Evolutionary conservation across 179 eudicot species (phyloP), one percentile per base, ranked within the genome.

Genomic region (Vitellaria paradoxa): DNA sequence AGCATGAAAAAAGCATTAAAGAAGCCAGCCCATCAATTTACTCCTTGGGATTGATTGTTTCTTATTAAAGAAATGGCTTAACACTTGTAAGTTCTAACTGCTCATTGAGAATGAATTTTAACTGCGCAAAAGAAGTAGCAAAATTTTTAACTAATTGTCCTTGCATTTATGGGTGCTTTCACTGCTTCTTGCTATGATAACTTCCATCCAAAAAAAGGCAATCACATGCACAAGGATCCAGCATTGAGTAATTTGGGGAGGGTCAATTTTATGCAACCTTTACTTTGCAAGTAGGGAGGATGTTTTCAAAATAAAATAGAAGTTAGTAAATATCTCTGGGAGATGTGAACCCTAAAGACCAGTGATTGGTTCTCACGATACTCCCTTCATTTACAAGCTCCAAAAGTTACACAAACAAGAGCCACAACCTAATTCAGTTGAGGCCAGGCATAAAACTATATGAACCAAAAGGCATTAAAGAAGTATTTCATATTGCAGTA

Each of bases 401-500:
- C 56, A 26, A 55, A 72, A 20, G 68, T 64, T 59, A 18, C 49
- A 6, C 8, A 70, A 52, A 40, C 24, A 69, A n/a, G 70, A 50
- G 15, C 72, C 11, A 20, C 21, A 55, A 11, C n/a, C 53, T 76
- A 65, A 53, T 52, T 30, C 63, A 37, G n/a, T 61, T 8, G 23
- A 60, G 3, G 61, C 21, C 15, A 66, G 30, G 23, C 50, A 64
- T 40, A 68, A 12, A 53, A 65, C 26, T 71, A 30, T 65, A 79
- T 72, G 18, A 49, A 26, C 68, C 42, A 45, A 0, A 73, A 42
- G 62, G 20, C 55, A 55, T 9, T 67, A 50, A 56, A 46, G 50
- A 65, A 6, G 24, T 26, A 10, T 49, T 53, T 42, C 67, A 62
- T 20, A 47, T 57, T 26, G 20, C 59, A 30, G 72, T 81, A 91